These are phyloP conservation scores for Vicia faba DNA, from an alignment of 306 rosid species.

Conservation along the genomic window DNA sequence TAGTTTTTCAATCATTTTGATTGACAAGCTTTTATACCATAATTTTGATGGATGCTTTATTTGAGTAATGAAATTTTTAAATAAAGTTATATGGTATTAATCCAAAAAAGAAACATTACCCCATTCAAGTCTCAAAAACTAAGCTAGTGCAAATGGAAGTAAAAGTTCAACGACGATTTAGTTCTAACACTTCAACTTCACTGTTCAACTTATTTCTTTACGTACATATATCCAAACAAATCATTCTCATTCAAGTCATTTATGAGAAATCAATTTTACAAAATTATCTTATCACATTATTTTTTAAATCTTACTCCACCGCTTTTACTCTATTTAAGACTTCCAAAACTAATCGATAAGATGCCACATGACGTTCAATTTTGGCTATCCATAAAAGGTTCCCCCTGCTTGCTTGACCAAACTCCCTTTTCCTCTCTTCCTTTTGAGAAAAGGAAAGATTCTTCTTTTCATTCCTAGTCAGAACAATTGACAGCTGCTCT, in stretches of 20 bases:
- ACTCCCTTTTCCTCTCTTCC: slow-evolving; percentile 94
- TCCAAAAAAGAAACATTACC: too few relatives aligned
- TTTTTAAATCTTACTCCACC: background rate
- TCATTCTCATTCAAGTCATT: too few relatives aligned
- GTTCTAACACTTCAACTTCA: background rate
- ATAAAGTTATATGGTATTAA: too few relatives aligned
- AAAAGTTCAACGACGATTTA: too few relatives aligned
- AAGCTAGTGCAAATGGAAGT: too few relatives aligned
- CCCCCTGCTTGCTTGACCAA: slow-evolving; percentile 93
- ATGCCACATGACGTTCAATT: too few relatives aligned
- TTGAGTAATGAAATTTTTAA: background rate
- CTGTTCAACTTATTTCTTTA: background rate
- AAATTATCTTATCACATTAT: too few relatives aligned
- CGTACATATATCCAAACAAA: too few relatives aligned
- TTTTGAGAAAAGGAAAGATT: slow-evolving; percentile 83
- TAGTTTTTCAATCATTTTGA: slow-evolving; percentile 3
- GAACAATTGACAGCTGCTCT: slow-evolving; percentile 63
- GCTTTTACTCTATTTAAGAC: background rate
- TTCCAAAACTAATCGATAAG: background rate
- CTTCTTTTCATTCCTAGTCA: slow-evolving; percentile 69
- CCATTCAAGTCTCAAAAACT: too few relatives aligned
- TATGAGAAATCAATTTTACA: too few relatives aligned
- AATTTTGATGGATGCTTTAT: background rate
- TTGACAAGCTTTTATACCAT: background rate
- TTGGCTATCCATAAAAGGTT: too few relatives aligned